phyloP scores from a whole-genome alignment of 2,329 filamentous ascomycete genomes.

The Aspergillus piperis region DNA sequence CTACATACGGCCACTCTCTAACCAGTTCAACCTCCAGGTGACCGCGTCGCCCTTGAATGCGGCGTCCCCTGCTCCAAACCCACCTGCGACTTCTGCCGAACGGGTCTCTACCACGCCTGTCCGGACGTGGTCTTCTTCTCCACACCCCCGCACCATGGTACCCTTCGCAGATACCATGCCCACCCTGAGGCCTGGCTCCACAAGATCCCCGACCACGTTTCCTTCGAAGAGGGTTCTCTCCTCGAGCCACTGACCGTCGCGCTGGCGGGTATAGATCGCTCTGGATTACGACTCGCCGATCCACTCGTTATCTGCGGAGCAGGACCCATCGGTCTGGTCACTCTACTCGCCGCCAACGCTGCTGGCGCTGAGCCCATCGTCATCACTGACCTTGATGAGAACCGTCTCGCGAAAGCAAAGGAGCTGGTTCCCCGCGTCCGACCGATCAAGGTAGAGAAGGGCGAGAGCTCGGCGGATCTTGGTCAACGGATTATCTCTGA shows the following conservation, averaged over 20 bases:
- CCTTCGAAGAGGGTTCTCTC: conserved; percentile 21
- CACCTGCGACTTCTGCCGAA: conserved; percentile 21
- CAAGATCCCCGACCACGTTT: conserved; percentile 18
- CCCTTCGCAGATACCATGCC: conserved; percentile 22
- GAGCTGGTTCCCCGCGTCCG: conserved; percentile 21
- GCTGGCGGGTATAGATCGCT: conserved; percentile 20
- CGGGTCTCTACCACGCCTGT: conserved; percentile 22
- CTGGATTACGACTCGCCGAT: conserved; percentile 19
- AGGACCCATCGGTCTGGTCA: conserved; percentile 23
- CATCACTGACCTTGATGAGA: conserved; percentile 21
- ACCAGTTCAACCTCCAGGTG: conserved; percentile 8
- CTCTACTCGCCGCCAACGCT: conserved; percentile 19
- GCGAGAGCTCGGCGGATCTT: conserved; percentile 13
- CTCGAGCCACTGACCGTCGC: conserved; percentile 22
- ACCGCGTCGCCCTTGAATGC: conserved; percentile 23
- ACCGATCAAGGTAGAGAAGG: conserved; percentile 7
- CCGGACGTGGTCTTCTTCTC: conserved; percentile 23
- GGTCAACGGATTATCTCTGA: conserved; percentile 15
- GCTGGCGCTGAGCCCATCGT: conserved; percentile 23
- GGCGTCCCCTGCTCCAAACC: conserved; percentile 23
- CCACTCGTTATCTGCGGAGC: conserved; percentile 22
- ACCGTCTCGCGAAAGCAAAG: conserved; percentile 21
- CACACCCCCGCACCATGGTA: conserved; percentile 24
- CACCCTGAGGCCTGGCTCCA: conserved; percentile 23
- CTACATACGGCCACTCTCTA: not conserved